These are phyloP conservation scores for Podosphaera xanthii DNA, from an alignment of 2,329 filamentous ascomycete genomes.

Conservation along the genomic window DNA sequence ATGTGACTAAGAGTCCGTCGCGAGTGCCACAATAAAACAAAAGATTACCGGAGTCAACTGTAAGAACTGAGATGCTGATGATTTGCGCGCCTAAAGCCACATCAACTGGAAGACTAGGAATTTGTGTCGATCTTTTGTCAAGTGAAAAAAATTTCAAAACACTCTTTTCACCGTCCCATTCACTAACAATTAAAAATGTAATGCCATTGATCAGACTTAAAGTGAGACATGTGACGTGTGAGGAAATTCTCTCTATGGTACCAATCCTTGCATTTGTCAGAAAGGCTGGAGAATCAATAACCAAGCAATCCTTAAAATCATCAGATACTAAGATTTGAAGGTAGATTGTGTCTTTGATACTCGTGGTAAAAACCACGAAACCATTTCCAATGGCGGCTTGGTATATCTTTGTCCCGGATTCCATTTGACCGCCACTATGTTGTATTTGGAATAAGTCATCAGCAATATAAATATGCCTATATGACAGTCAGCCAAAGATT, in stretches of 20 bases:
- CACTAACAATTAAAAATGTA: constrained; percentile 7
- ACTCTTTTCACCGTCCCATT: constrained; percentile 4
- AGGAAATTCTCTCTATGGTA: constrained; percentile 5
- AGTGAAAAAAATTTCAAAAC: constrained; percentile 8
- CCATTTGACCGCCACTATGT: constrained; percentile 1
- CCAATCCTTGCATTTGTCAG: constrained; percentile 3
- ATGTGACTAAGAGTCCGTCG: constrained; percentile 11
- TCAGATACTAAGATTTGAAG: constrained; percentile 7
- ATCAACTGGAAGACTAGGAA: constrained; percentile 4
- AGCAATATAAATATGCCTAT: not conserved
- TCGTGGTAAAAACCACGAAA: constrained; percentile 10
- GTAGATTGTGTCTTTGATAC: constrained; percentile 4
- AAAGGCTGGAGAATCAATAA: constrained; percentile 1
- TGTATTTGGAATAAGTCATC: constrained; percentile 4
- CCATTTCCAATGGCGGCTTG: constrained; percentile 9
- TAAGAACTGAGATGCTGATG: constrained; percentile 9
- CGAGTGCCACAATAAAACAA: constrained; percentile 13
- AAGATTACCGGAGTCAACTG: constrained; percentile 3
- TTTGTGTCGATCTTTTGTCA: not conserved
- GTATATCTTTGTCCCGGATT: constrained; percentile 6
- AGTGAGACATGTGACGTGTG: constrained; percentile 7
- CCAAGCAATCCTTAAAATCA: constrained; percentile 2
- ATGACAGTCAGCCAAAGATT: constrained; percentile 2
- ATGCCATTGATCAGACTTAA: constrained; percentile 3
- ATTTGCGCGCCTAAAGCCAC: constrained; percentile 2